Base-by-base conservation (phyloP, 192 early-diverging fungal genomes). In the Entomortierella beljakovae region DNA sequence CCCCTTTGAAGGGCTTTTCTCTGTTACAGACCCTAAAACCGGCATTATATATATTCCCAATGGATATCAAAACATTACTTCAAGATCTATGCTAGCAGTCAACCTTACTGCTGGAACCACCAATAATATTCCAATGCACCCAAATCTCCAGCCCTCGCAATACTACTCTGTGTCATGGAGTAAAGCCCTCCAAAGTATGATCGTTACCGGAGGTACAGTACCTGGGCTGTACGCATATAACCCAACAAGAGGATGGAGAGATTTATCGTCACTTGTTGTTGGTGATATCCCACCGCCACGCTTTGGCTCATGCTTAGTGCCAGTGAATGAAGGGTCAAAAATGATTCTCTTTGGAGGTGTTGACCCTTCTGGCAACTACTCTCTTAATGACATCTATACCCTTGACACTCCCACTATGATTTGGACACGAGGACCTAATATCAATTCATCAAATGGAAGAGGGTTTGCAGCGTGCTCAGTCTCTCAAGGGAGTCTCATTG, bases 271-370 rank as follows among this genome's bases (percentile, higher is more conserved):
- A 26, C 23, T 42, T 50, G 28, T 32, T 1, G 52, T 16, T 2
- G 62, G 71, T 6, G 46, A 25, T 9, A 11, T 42, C 13, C 71
- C 56, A 1, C 7, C 57, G 7, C 46, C 48, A 18, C 57, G 62
- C 1, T 7, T 5, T 25, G 20, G 23, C 29, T 20, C 40, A 2
- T 65, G 62, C 25, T 22, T 73, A 29, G 34, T 65, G 1, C 23
- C 56, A 3, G 61, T 33, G 7, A 38, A 52, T 25, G 23, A 40
- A 15, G 71, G 64, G 33, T 25, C 63, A 16, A 74, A 66, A 32
- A 54, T 61, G 29, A 32, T 74, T 10, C 57, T 74, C 6, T 74
- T 74, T 57, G 71, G 71, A 9, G 71, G 71, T 7, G 5, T 40
- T 16, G n/a, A 22, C 29, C 11, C 6, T 18, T 9, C 43, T 1